A percentile compares a stretch with the other conserved stretches of the same genome.
Conservation (phyloP, 2,329 filamentous ascomycete species). For the Neofusicoccum ribis region DNA sequence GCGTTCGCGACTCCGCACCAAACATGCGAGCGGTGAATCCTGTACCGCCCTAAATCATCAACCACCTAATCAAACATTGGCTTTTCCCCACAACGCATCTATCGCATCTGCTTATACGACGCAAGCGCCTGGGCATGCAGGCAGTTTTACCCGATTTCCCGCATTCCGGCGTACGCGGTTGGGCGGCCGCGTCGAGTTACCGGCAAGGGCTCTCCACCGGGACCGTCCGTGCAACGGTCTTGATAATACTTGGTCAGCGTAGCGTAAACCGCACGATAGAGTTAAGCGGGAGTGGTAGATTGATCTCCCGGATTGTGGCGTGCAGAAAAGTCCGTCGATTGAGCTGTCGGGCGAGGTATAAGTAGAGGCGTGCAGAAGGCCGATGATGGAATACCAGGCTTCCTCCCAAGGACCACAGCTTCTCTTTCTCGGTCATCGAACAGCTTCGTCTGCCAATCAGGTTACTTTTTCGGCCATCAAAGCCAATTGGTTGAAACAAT, state of each 20-base stretch:
- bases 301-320: too few relatives aligned
- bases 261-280: not conserved
- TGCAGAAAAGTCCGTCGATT: not conserved
- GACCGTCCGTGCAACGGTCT: not conserved
- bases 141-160: not conserved
- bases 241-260: constrained; percentile 5
- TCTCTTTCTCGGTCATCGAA: not conserved
- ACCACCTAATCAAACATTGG: not conserved
- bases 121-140: not conserved
- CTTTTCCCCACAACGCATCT: not conserved
- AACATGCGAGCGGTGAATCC: not conserved
- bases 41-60: constrained; percentile 8
- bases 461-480: too few relatives aligned
- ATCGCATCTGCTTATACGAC: not conserved
- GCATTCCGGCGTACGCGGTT: not conserved
- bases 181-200: not conserved
- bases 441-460: not conserved
- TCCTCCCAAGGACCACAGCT: not conserved
- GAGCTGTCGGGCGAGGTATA: not conserved
- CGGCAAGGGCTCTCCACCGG: not conserved
- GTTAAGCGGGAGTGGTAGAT: too few relatives aligned
- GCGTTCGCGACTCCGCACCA: too few relatives aligned
- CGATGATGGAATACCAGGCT: not conserved
- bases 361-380: not conserved
- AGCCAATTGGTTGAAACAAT: not conserved